Percentiles rank a stretch among this genome's conserved stretches.
phyloP scores from a whole-genome alignment of 2,329 filamentous ascomycete genomes.

The Remersonia thermophila region DNA sequence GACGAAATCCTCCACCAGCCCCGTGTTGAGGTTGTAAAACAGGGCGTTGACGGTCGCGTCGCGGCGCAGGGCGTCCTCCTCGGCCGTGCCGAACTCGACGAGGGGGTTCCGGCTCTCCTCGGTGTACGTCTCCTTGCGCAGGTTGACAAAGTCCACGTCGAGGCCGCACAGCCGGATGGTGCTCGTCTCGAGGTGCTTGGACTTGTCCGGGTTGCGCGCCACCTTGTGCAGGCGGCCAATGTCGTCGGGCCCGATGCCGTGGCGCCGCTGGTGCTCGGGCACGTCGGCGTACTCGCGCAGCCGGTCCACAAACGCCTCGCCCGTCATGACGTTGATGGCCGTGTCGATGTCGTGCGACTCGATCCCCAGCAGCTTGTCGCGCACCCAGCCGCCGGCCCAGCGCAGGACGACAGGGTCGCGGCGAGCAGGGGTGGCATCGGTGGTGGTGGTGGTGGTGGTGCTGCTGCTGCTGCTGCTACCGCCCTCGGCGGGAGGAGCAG shows the following conservation, averaged over 20 bases:
- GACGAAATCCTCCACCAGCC: conserved; percentile 74
- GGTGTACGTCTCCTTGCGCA: conserved; percentile 81
- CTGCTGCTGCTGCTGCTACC: no score
- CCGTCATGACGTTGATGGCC: conserved; percentile 77
- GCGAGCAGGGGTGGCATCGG: conserved; percentile 22
- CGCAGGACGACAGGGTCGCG: conserved; percentile 50
- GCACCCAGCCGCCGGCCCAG: conserved; percentile 80
- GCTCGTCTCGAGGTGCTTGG: conserved; percentile 87
- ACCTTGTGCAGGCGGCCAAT: conserved; percentile 77
- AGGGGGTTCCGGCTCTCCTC: conserved; percentile 82
- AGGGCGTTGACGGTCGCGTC: conserved; percentile 93
- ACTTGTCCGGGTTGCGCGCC: conserved; percentile 85
- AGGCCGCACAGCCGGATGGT: conserved; percentile 75
- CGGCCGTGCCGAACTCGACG: conserved; percentile 85
- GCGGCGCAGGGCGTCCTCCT: conserved; percentile 77
- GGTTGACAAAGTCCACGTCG: conserved; percentile 88
- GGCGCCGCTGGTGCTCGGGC: conserved; percentile 47
- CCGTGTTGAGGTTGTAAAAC: conserved; percentile 84
- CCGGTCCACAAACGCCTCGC: conserved; percentile 58
- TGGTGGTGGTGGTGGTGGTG: conserved; percentile 21
- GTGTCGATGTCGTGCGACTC: conserved; percentile 73
- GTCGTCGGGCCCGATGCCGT: conserved; percentile 44
- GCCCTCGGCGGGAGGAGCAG: no score
- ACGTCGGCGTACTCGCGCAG: conserved; percentile 56
- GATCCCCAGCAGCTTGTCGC: conserved; percentile 65